These are phyloP conservation scores for Phtheirospermum japonicum DNA, from an alignment of 257 asterid species.

Conservation along the genomic window DNA sequence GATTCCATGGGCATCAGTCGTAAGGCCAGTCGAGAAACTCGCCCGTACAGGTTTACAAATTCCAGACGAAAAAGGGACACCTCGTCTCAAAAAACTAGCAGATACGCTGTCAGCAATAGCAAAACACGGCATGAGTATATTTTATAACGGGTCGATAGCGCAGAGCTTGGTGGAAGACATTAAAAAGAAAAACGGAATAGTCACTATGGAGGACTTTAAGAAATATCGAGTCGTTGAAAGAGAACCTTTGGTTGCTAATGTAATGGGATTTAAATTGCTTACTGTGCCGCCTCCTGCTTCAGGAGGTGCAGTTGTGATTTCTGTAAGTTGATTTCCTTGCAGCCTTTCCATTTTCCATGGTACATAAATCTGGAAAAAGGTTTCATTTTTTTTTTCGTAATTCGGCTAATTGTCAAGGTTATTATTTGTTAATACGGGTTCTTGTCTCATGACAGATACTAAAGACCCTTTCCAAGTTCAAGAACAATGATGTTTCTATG, in stretches of 20 bases:
- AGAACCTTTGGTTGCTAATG: conserved; percentile 35
- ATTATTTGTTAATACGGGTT: too few relatives aligned
- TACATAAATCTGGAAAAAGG: too few relatives aligned
- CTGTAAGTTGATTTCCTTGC: conserved; percentile 32
- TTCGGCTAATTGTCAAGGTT: too few relatives aligned
- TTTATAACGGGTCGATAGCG: conserved; percentile 47
- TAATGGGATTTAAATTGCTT: conserved; percentile 34
- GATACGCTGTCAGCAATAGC: conserved; percentile 31
- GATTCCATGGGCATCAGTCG: conserved; percentile 36
- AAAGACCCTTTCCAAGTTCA: too few relatives aligned
- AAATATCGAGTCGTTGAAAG: conserved; percentile 37
- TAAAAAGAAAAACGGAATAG: conserved; percentile 33
- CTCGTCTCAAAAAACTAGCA: conserved; percentile 33
- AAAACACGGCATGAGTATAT: conserved; percentile 32
- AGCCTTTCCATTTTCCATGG: too few relatives aligned
- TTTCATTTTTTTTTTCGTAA: too few relatives aligned
- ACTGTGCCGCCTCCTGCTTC: conserved; percentile 56
- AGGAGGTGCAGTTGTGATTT: conserved; percentile 44
- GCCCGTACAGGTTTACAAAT: conserved; percentile 37
- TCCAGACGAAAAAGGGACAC: conserved; percentile 28
- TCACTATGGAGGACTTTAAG: conserved; percentile 37
- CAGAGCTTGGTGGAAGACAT: conserved; percentile 38
- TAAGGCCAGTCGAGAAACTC: conserved; percentile 29
- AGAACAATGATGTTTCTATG: conserved; percentile 5
- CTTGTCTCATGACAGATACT: too few relatives aligned